Evolutionary conservation across 345 rosid species (phyloP).

Genomic region (Viola odorata): DNA sequence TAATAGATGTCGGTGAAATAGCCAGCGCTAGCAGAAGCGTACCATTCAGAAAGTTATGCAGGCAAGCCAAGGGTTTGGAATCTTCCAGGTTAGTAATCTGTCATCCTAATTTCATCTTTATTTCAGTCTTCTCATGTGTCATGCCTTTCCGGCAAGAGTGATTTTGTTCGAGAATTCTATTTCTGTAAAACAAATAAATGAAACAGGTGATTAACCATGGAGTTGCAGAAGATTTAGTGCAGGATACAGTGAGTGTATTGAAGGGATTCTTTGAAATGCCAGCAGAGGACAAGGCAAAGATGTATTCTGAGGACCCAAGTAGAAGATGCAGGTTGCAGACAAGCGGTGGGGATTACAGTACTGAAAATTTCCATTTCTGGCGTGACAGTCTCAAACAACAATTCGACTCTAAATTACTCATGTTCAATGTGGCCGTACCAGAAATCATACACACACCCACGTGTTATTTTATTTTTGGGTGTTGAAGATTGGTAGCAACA

Average conservation of each 20-base stretch:
- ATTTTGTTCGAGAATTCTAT: neutral
- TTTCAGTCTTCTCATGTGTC: neutral
- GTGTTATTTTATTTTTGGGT: constrained; percentile 4
- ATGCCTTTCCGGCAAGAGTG: neutral
- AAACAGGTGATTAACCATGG: constrained; percentile 36
- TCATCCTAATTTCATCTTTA: no score
- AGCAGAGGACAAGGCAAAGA: constrained; percentile 16
- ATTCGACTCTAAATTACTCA: neutral
- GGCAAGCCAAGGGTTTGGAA: constrained; percentile 34
- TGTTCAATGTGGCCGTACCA: neutral
- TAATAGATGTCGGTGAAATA: constrained; percentile 22
- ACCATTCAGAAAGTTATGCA: constrained; percentile 19
- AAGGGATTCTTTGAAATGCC: constrained; percentile 31
- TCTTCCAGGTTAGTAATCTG: constrained; percentile 27
- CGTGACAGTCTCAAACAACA: constrained; percentile 15
- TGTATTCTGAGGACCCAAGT: constrained; percentile 22
- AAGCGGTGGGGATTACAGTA: constrained; percentile 15
- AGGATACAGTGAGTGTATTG: constrained; percentile 18
- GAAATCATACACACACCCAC: neutral
- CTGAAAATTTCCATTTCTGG: constrained; percentile 28
- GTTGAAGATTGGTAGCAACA: constrained; percentile 22
- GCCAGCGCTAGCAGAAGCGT: neutral
- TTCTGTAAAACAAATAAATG: no score
- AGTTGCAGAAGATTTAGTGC: constrained; percentile 20
- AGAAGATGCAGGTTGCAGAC: constrained; percentile 28